Base-by-base conservation (phyloP, 805 yeast genomes). In the Nakazawaea wickerhamii region DNA sequence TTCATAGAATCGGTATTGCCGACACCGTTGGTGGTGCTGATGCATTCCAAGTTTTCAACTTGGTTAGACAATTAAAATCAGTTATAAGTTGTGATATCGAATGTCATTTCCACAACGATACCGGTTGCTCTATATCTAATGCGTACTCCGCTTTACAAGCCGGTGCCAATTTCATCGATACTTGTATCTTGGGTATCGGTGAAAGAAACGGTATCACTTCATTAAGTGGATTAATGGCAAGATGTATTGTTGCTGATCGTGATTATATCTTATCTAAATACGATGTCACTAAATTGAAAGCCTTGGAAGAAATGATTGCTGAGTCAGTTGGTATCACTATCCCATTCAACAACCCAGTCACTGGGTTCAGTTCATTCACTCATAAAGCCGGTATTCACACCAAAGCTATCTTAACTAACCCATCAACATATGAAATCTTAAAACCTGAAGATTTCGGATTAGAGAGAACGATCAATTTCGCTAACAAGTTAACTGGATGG, bases 341-440 rank as follows among this genome's bases (percentile, higher is more conserved):
- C 50, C 81, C 81, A 18, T 75, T 75, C 65, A 75, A 75, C 64
- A 75, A 75, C 60, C 81, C 81, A 47, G 74, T 75, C 54, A 75
- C 81, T 36, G 81, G 81, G 15, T 75, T 75, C 68, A 75, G 81
- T 65, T 80, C 81, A 34, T 75, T 75, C 60, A 75, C 81, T 33
- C 81, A 75, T 60, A 75, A 75, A 63, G 81, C 81, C 18, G 81
- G 81, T 59, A 74, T 75, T 49, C 81, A 75, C 48, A 81, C 81
- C 44, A 74, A 75, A 59, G 81, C 81, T 38, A 75, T 75, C 44
- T 67, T 75, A 50, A 81, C 81, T 40, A 75, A 75, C 60, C 81
- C 81, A 38, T 71, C 79, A n/a, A 75, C 81, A 10, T 75, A 75
- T 55, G 81, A 75, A 60, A 75, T 75, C 54, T 65, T 75, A 56